phyloP scores from a whole-genome alignment of 306 rosid species.

The Rubus idaeus region DNA sequence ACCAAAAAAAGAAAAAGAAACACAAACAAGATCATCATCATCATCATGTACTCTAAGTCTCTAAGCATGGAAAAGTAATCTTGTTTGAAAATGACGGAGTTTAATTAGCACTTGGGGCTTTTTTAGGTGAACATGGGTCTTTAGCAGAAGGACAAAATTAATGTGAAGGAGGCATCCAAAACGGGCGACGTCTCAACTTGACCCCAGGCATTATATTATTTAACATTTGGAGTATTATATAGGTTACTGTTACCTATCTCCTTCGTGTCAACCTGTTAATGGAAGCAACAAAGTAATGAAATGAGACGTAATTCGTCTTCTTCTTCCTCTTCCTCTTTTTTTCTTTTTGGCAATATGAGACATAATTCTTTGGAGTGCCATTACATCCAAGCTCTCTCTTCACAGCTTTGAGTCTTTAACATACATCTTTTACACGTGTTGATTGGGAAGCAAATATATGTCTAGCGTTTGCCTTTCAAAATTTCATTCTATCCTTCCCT shows the following conservation, averaged over 20 bases:
- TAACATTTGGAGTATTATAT: not conserved
- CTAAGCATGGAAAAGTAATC: too few relatives aligned
- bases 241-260: not conserved
- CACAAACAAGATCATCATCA: not conserved
- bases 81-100: conserved; percentile 1
- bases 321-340: too few relatives aligned
- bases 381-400: too few relatives aligned
- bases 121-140: not conserved
- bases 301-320: not conserved
- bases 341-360: too few relatives aligned
- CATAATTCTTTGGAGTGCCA: too few relatives aligned
- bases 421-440: too few relatives aligned
- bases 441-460: too few relatives aligned
- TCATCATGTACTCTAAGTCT: not conserved
- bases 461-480: too few relatives aligned
- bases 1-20: not conserved
- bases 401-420: too few relatives aligned
- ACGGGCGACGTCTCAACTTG: not conserved
- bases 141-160: not conserved
- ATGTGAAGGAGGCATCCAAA: not conserved
- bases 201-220: not conserved
- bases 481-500: too few relatives aligned
- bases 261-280: not conserved
- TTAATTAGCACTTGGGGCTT: too few relatives aligned
- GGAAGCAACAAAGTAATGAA: not conserved